phyloP scores from a whole-genome alignment of 2,329 filamentous ascomycete genomes.

The Paecilomyces fulvus region DNA sequence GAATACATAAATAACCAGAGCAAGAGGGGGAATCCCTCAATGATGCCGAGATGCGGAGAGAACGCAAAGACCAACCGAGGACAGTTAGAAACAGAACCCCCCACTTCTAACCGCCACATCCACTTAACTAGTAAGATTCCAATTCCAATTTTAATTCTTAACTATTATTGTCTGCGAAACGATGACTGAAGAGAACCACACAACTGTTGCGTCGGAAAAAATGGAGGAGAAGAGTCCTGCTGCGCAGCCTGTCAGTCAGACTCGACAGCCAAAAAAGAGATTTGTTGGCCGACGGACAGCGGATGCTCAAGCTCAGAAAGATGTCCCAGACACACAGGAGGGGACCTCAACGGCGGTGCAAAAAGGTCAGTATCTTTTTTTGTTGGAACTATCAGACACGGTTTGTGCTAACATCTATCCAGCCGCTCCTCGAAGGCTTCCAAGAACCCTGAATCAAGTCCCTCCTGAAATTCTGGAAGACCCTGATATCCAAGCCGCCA shows the following conservation, averaged over 20 bases:
- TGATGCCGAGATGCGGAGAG: conserved; percentile 1
- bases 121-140: background rate
- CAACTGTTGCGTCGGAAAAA: background rate
- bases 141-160: background rate
- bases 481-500: conserved; percentile 75
- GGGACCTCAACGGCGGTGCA: conserved; percentile 50
- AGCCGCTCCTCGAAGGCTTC: conserved; percentile 66
- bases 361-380: conserved; percentile 25
- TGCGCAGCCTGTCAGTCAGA: conserved; percentile 18
- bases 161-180: background rate
- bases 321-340: conserved; percentile 49
- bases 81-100: background rate
- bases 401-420: background rate
- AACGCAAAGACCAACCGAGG: background rate
- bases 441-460: conserved; percentile 82
- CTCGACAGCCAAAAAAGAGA: conserved; percentile 74
- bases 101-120: background rate
- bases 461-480: conserved; percentile 81
- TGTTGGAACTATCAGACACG: conserved; percentile 2
- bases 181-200: background rate
- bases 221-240: conserved; percentile 14
- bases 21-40: background rate
- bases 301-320: conserved; percentile 46
- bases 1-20: no score
- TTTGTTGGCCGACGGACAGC: conserved; percentile 81